Evolutionary conservation across 208 protist genomes (phyloP).

Genomic region (Trypanosoma mega): DNA sequence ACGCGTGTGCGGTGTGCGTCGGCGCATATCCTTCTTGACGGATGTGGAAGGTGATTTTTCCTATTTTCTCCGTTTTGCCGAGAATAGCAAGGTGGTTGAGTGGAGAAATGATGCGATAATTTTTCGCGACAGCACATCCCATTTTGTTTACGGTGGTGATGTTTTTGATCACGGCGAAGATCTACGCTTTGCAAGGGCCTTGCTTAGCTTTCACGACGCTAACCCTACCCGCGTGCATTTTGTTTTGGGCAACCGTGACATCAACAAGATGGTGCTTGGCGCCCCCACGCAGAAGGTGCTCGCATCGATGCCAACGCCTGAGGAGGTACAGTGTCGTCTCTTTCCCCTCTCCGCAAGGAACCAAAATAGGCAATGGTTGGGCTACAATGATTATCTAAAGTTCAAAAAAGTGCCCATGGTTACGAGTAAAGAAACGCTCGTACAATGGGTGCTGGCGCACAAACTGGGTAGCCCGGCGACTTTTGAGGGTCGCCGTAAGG

Average conservation of each 20-base stretch:
- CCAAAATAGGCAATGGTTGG: constrained; percentile 4
- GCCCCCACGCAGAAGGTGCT: constrained; percentile 18
- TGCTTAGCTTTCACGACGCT: constrained; percentile 76
- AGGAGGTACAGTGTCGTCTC: constrained; percentile 10
- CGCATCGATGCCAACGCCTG: constrained; percentile 23
- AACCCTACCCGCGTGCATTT: constrained; percentile 80
- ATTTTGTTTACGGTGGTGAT: constrained; percentile 92
- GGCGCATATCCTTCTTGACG: constrained; percentile 70
- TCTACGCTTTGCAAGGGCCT: constrained; percentile 48
- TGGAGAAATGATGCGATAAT: constrained; percentile 26
- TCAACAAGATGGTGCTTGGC: constrained; percentile 88
- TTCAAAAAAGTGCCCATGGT: constrained; percentile 7
- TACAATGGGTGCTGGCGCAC: constrained; percentile 67
- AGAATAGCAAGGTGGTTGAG: constrained; percentile 31
- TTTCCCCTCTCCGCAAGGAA: constrained; percentile 27
- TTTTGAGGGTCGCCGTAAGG: constrained; percentile 66
- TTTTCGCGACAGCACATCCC: constrained; percentile 43
- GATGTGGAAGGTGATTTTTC: constrained; percentile 87
- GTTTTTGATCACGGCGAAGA: constrained; percentile 86
- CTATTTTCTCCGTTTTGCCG: constrained; percentile 77
- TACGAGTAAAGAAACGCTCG: constrained; percentile 20
- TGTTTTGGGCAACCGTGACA: constrained; percentile 89
- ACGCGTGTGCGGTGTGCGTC: constrained; percentile 17
- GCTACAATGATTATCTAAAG: constrained; percentile 23
- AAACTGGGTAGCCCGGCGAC: constrained; percentile 59